Conservation (phyloP, 2,329 filamentous ascomycete species). For the Fusarium begoniae region DNA sequence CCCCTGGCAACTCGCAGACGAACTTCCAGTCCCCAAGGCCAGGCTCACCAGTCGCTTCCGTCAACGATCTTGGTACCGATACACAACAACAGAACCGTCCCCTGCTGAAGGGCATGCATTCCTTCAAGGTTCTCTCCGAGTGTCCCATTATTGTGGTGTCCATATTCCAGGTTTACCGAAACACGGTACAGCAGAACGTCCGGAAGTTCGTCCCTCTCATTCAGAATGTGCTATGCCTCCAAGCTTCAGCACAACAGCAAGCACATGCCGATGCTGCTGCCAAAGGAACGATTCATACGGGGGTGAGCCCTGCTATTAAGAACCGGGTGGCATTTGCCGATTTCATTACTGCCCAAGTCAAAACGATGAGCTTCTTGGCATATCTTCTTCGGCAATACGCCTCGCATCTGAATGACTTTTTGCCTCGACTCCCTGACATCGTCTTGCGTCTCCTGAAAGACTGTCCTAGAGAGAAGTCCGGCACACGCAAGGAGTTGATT, state of each 20-base stretch:
- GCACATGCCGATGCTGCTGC: conserved; percentile 86
- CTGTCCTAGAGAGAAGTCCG: conserved; percentile 93
- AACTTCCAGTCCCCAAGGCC: conserved; percentile 89
- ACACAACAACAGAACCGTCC: conserved; percentile 82
- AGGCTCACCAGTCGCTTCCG: conserved; percentile 85
- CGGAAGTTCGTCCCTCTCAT: conserved; percentile 93
- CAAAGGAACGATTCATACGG: conserved; percentile 85
- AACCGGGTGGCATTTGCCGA: conserved; percentile 95
- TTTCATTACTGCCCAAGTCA: conserved; percentile 97
- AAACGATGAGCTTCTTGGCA: conserved; percentile 98
- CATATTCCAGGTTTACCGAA: conserved; percentile 92
- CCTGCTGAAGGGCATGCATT: conserved; percentile 93
- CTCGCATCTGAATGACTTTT: conserved; percentile 85
- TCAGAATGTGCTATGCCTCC: conserved; percentile 85
- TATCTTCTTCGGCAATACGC: conserved; percentile 91
- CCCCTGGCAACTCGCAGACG: conserved; percentile 70
- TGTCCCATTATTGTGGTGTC: conserved; percentile 99
- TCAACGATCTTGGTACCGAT: conserved; percentile 83
- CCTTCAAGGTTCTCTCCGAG: conserved; percentile 97
- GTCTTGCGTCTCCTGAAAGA: conserved; percentile 92
- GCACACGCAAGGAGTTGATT: conserved; percentile 90
- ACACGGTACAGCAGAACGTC: conserved; percentile 83
- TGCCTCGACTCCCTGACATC: conserved; percentile 85
- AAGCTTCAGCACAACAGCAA: conserved; percentile 92
- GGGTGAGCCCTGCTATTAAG: conserved; percentile 92